phyloP scores from a whole-genome alignment of 192 early-diverging fungal genomes.

The Coemansia reversa region DNA sequence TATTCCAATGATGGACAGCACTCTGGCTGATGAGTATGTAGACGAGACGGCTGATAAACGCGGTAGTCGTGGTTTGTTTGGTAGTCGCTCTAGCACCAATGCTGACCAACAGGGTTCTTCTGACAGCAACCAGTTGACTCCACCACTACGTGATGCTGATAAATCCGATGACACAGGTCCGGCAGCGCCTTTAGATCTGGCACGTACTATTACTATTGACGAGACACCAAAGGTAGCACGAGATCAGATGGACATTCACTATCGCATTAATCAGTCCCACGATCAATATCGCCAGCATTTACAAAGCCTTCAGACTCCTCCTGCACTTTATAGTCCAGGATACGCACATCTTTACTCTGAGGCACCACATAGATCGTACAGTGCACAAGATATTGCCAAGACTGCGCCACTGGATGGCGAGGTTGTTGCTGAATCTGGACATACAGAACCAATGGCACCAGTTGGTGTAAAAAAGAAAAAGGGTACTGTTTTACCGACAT shows the following conservation, averaged over 20 bases:
- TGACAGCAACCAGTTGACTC: constrained; percentile 5
- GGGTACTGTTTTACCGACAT: not conserved
- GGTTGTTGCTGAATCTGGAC: no score
- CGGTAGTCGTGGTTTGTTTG: constrained; percentile 1
- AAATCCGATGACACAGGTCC: constrained; percentile 2
- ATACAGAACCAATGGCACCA: no score
- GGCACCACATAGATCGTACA: constrained; percentile 11
- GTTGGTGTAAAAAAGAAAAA: no score
- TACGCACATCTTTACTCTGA: constrained; percentile 21
- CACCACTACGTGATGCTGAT: not conserved
- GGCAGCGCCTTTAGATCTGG: constrained; percentile 24
- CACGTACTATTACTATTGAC: constrained; percentile 51
- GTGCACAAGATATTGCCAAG: constrained; percentile 23
- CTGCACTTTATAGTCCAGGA: constrained; percentile 23
- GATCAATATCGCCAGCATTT: constrained; percentile 35
- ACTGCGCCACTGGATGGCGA: not conserved
- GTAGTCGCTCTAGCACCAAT: not conserved
- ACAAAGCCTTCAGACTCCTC: constrained; percentile 28
- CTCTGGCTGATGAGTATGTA: constrained; percentile 11
- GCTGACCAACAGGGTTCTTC: not conserved
- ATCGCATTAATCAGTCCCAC: constrained; percentile 20
- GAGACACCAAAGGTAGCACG: constrained; percentile 38
- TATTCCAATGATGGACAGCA: constrained; percentile 28
- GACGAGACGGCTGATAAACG: constrained; percentile 1
- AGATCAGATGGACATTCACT: constrained; percentile 54